Evolutionary conservation across 1,284 basidiomycete genomes (phyloP).

Genomic region (Cystobasidium sp.): DNA sequence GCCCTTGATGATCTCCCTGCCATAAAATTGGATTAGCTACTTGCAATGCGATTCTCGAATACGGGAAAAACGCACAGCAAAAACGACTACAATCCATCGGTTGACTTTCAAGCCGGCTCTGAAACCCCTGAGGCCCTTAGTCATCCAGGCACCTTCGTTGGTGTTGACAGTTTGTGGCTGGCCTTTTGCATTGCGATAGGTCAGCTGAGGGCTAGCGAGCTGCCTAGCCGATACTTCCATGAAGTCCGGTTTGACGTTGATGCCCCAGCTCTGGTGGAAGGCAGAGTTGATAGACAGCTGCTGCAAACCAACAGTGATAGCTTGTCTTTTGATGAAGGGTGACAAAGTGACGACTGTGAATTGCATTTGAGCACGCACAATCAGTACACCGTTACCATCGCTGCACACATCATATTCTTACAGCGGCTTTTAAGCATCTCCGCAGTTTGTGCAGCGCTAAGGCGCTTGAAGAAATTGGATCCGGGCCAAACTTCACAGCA

Average conservation of each 20-base stretch:
- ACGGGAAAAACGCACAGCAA: constrained; percentile 8
- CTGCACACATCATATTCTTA: background rate
- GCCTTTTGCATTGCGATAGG: background rate
- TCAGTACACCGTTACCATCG: too few species aligned
- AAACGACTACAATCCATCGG: constrained; percentile 32
- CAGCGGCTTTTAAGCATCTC: constrained; percentile 35
- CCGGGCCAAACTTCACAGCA: constrained; percentile 10
- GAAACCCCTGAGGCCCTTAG: constrained; percentile 4
- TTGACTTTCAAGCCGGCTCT: constrained; percentile 9
- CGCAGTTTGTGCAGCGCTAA: constrained; percentile 9
- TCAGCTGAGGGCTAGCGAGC: constrained; percentile 18
- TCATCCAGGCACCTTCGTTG: constrained; percentile 32
- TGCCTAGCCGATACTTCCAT: constrained; percentile 24
- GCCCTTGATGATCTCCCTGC: constrained; percentile 5
- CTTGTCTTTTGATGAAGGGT: constrained; percentile 11
- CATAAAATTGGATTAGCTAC: too few species aligned
- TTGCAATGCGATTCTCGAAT: too few species aligned
- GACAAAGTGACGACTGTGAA: constrained; percentile 22
- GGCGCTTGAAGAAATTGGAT: constrained; percentile 23
- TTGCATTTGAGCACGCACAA: too few species aligned
- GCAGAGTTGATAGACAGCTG: constrained; percentile 25
- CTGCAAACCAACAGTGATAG: constrained; percentile 26
- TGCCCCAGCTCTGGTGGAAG: constrained; percentile 28
- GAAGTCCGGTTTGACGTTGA: constrained; percentile 14
- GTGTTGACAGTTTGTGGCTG: constrained; percentile 14